phyloP scores from a whole-genome alignment of 116 monocot species.

The Zostera marina region DNA sequence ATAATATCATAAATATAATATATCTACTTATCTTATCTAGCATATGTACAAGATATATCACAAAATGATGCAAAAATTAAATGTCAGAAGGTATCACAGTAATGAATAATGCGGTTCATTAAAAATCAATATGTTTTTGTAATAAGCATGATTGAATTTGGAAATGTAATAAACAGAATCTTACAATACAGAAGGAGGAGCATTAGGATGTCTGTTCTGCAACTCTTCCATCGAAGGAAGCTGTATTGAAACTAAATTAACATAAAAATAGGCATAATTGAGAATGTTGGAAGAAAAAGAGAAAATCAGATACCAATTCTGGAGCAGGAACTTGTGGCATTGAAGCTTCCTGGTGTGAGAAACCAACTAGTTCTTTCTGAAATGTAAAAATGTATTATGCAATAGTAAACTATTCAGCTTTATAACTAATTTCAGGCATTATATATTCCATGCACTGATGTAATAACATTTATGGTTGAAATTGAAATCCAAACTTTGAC shows the following conservation, averaged over 20 bases:
- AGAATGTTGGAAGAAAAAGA: slow-evolving; percentile 1
- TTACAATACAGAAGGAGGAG: slow-evolving; percentile 90
- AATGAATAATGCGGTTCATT: too few species aligned
- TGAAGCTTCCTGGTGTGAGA: slow-evolving; percentile 57
- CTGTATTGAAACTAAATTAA: slow-evolving; percentile 20
- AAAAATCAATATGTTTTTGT: too few species aligned
- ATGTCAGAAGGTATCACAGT: too few species aligned
- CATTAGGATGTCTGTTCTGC: slow-evolving; percentile 54
- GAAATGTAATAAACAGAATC: neutral
- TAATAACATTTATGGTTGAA: neutral
- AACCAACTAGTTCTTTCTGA: slow-evolving; percentile 68
- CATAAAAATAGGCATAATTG: neutral
- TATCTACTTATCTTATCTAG: too few species aligned
- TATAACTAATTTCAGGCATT: neutral
- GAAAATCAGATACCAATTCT: slow-evolving; percentile 25
- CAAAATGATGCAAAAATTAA: too few species aligned
- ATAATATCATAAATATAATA: too few species aligned
- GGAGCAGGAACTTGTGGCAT: slow-evolving; percentile 82
- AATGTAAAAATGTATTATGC: too few species aligned
- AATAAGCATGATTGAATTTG: neutral
- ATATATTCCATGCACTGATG: neutral
- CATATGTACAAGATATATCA: too few species aligned
- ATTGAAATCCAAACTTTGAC: too few species aligned
- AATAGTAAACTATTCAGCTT: neutral
- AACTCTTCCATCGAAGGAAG: slow-evolving; percentile 77